Evolutionary conservation across 495 filamentous ascomycete genomes (phyloP), one percentile per base, ranked within the genome.

Genomic region (Aspergillus heteromorphus): DNA sequence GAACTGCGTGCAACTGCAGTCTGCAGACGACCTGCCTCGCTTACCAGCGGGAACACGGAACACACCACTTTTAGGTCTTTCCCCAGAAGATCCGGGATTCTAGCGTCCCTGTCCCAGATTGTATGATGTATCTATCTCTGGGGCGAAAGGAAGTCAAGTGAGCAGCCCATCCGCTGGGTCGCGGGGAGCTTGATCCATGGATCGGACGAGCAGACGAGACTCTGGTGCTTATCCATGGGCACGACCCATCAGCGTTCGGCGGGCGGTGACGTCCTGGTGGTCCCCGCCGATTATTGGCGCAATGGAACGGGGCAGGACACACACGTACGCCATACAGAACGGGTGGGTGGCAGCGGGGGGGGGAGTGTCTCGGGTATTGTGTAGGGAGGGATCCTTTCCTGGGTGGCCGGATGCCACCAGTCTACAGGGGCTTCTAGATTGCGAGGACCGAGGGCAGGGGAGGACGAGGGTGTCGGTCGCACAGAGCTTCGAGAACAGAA

Each of bases 21-120:
- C 43, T 47, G 43, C 43, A 47, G 43, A n/a, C 43, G 21, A 47
- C 23, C 43, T 47, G 19, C 43, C 40, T 47, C 43, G 43, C 43
- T 47, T 47, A 47, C 43, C 43, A 47, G 27, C 43, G 43, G 14
- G 21, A 16, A 21, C 40, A 43, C 40, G 21, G 18, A 18, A 43
- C 17, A 8, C 18, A 21, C 40, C 40, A 43, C 21, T 43, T 43
- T 43, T 21, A 17, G 21, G 23, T 25, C 23, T 23, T 25, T n/a
- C 43, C 21, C 21, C 43, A 25, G 43, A 47, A 47, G 27, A 27
- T 47, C 43, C 23, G 4, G 34, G 34, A 9, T 38, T 38, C 34
- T 38, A 14, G 13, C 34, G 34, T 38, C 34, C 43, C 43, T 47
- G 43, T 47, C 8, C 43, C 43, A 13, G 43, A 21, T 47, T 29